These are phyloP conservation scores for Starmerella kuoi DNA, from an alignment of 805 yeast species.

Conservation along the genomic window DNA sequence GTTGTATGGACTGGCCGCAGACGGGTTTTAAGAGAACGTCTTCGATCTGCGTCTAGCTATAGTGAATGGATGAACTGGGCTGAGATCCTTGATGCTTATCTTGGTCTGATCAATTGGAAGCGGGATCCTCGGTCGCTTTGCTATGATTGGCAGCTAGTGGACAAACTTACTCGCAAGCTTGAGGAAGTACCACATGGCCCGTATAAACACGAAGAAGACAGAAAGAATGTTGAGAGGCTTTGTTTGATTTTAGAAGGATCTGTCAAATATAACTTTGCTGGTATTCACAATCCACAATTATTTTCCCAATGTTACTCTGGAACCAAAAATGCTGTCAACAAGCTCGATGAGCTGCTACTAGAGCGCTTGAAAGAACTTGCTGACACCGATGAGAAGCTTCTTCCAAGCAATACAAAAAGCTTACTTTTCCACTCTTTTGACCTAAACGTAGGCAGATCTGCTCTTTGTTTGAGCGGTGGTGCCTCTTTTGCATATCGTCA, in stretches of 20 bases:
- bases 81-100: slow-evolving; percentile 40
- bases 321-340: slow-evolving; percentile 48
- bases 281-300: slow-evolving; percentile 57
- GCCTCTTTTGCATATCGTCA: slow-evolving; percentile 69
- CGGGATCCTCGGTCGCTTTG: slow-evolving; percentile 47
- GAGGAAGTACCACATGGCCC: slow-evolving; percentile 27
- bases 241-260: slow-evolving; percentile 51
- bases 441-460: slow-evolving; percentile 59
- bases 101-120: slow-evolving; percentile 56
- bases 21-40: slow-evolving; percentile 36
- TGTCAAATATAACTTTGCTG: slow-evolving; percentile 62
- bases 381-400: slow-evolving; percentile 26
- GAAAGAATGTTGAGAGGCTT: slow-evolving; percentile 32
- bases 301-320: slow-evolving; percentile 69
- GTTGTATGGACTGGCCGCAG: slow-evolving; percentile 53
- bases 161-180: slow-evolving; percentile 37
- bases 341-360: slow-evolving; percentile 43
- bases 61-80: slow-evolving; percentile 56
- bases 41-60: slow-evolving; percentile 41
- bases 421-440: slow-evolving; percentile 44
- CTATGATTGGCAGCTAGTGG: slow-evolving; percentile 54
- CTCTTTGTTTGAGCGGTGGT: slow-evolving; percentile 65
- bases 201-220: slow-evolving; percentile 19
- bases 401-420: slow-evolving; percentile 36
- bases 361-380: slow-evolving; percentile 36